Conservation (phyloP, 805 yeast species). For the Cyberlindnera lachancei region DNA sequence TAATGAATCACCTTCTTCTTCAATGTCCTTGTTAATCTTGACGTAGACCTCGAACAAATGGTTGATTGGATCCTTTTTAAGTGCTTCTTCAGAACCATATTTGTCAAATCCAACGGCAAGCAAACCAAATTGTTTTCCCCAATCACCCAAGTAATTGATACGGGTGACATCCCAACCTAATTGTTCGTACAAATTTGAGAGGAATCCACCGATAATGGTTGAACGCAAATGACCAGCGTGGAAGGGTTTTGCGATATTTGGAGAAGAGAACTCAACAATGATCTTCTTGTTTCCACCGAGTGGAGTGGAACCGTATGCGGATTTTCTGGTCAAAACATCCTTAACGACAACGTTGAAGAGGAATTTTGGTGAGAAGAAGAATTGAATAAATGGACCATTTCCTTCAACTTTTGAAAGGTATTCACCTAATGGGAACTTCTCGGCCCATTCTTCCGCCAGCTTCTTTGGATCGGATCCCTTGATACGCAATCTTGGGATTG, state of each 20-base stretch:
- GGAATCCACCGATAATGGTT: slow-evolving; percentile 95
- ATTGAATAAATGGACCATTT: slow-evolving; percentile 88
- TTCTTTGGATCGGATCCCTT: slow-evolving; percentile 74
- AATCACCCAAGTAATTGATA: slow-evolving; percentile 94
- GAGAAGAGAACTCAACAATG: slow-evolving; percentile 89
- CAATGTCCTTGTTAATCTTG: slow-evolving; percentile 70
- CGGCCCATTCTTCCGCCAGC: slow-evolving; percentile 71
- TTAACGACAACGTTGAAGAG: slow-evolving; percentile 63
- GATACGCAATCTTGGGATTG: slow-evolving; percentile 86
- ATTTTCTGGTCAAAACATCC: slow-evolving; percentile 54
- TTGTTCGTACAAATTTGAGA: slow-evolving; percentile 82
- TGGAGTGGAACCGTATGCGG: slow-evolving; percentile 65
- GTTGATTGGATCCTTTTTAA: slow-evolving; percentile 77
- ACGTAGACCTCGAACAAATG: slow-evolving; percentile 95
- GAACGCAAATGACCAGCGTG: slow-evolving; percentile 99
- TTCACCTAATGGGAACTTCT: slow-evolving; percentile 63
- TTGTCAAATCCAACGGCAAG: slow-evolving; percentile 87
- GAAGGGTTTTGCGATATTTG: slow-evolving; percentile 98
- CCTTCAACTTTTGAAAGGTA: slow-evolving; percentile 66
- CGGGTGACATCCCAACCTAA: slow-evolving; percentile 90
- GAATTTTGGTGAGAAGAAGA: slow-evolving; percentile 64
- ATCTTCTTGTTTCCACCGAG: slow-evolving; percentile 66
- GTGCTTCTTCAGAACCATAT: slow-evolving; percentile 73
- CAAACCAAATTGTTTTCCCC: slow-evolving; percentile 99
- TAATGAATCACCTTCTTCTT: slow-evolving; percentile 40